phyloP scores from a whole-genome alignment of 805 yeast species.

The Komagataella mondaviorum region DNA sequence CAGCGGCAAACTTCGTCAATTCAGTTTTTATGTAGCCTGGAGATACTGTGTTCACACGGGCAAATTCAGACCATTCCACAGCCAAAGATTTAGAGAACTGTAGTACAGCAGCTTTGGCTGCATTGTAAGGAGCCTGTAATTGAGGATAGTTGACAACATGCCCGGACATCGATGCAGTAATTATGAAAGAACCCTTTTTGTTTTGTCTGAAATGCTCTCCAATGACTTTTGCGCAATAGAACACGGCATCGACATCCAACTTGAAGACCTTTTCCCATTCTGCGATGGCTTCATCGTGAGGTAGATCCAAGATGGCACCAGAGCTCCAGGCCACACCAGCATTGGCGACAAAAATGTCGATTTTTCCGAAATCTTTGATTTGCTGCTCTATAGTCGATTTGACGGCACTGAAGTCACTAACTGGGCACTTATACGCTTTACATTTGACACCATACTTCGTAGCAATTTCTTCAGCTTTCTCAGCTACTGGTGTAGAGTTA shows the following conservation, averaged over 20 bases:
- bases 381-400: constrained; percentile 34
- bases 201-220: constrained; percentile 65
- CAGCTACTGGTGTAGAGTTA: constrained; percentile 49
- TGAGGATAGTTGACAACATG: constrained; percentile 82
- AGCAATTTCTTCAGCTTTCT: constrained; percentile 41
- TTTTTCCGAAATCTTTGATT: constrained; percentile 58
- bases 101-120: constrained; percentile 73
- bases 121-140: constrained; percentile 74
- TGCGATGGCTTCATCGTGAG: constrained; percentile 29
- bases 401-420: constrained; percentile 36
- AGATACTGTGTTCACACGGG: constrained; percentile 70
- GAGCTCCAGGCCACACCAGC: constrained; percentile 81
- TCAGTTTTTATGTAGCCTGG: constrained; percentile 84
- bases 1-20: constrained; percentile 34
- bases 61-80: constrained; percentile 81
- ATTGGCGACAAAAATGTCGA: constrained; percentile 79
- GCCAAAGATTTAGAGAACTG: constrained; percentile 72
- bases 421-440: constrained; percentile 52
- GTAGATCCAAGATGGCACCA: constrained; percentile 33
- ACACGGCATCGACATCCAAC: constrained; percentile 70
- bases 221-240: constrained; percentile 62
- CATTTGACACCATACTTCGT: constrained; percentile 45
- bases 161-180: constrained; percentile 86
- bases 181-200: constrained; percentile 64
- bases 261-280: constrained; percentile 65